Evolutionary conservation across 495 filamentous ascomycete genomes (phyloP), one percentile per base, ranked within the genome.

Genomic region (Parathielavia hyrcaniae): DNA sequence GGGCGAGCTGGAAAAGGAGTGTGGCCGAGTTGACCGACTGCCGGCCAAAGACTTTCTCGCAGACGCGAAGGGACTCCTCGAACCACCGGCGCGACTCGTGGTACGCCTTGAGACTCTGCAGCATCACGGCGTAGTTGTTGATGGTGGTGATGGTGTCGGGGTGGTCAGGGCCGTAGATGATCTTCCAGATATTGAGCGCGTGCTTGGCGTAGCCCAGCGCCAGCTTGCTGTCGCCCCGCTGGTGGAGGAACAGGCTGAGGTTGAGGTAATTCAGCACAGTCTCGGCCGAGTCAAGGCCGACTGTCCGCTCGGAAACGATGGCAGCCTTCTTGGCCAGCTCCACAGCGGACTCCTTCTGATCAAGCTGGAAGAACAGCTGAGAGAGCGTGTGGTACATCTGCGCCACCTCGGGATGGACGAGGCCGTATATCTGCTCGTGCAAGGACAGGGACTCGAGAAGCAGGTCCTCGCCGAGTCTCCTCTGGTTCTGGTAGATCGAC

Each of bases 111-210:
- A 96, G 78, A 55, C 88, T 84, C 75, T 97, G 95, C 48, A 97
- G 83, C 95, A 99, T 99, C 30, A 97, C 93, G 13, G 95, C 95
- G 14, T 89, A 91, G 69, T 99, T 99, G 81, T 97, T 99, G 73
- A 97, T 86, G 34, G 95, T 97, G 13, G 95, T 99, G 74, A 97
- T 96, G 16, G 90, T 93, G 72, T 99, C 95, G 3, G 95, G 95
- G 73, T 99, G 95, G 67, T 88, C 86, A 13, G 84, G 73, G 44
- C 95, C 95, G 67, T 96, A 97, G 68, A 97, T 90, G 69, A 97
- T 81, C 79, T 97, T 96, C 92, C 91, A 97, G 55, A 97, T 78
- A 63, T 93, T 86, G 66, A 99, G 83, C 13, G 95, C 93, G 66
- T 97, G 95, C 67, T 87, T 88, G 61, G 96, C 83, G 70, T 95